phyloP scores from a whole-genome alignment of 306 rosid genomes.

The Rubus parviflorus region DNA sequence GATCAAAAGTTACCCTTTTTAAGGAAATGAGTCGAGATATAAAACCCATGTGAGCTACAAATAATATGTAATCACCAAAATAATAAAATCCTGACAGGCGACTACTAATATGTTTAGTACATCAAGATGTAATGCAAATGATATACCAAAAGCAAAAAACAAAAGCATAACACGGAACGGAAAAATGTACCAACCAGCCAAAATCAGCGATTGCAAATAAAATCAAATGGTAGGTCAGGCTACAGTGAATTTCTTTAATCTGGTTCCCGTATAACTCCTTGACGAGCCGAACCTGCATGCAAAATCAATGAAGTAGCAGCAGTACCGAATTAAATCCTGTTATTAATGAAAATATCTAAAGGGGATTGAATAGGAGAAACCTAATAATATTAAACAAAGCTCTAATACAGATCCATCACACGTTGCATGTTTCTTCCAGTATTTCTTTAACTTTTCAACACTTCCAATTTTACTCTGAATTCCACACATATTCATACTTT shows the following conservation, averaged over 20 bases:
- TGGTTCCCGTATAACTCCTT: conserved; percentile 96
- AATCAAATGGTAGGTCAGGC: conserved; percentile 78
- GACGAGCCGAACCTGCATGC: conserved; percentile 76
- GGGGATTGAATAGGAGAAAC: neutral
- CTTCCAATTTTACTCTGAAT: conserved; percentile 2
- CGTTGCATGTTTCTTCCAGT: conserved; percentile 1
- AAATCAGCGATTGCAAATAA: conserved; percentile 68
- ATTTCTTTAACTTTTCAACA: neutral
- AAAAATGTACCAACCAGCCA: conserved; percentile 67
- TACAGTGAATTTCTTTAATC: conserved; percentile 72
- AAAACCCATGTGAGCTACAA: neutral
- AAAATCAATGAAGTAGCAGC: conserved; percentile 17
- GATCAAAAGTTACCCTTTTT: neutral
- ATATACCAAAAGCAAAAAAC: neutral
- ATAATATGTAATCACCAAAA: neutral
- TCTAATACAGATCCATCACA: neutral
- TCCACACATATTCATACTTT: neutral
- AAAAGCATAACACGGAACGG: neutral
- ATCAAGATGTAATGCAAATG: neutral
- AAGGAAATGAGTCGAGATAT: neutral
- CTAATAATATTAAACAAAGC: neutral
- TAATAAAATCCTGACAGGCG: neutral
- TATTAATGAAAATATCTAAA: neutral
- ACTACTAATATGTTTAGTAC: neutral
- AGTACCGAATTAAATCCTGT: neutral